Base-by-base conservation (phyloP, 257 asterid genomes). In the Scutellaria galericulata region DNA sequence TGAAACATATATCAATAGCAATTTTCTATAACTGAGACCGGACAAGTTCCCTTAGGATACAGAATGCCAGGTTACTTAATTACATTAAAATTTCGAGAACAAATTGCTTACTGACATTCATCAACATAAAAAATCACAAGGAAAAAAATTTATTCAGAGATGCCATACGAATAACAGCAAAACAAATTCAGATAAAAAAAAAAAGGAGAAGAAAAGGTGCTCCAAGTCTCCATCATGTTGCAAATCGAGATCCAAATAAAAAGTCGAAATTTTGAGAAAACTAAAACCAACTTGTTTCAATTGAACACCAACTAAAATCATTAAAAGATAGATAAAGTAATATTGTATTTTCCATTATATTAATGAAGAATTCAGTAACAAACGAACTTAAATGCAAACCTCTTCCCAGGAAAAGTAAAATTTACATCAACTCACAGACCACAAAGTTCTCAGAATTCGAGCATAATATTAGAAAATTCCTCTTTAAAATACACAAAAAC, bases 201-300 rank as follows among this genome's bases (percentile, higher is more conserved):
- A 41, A 41, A 59, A 69, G 63, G 35, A 27, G 9, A 15, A 15
- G 22, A 31, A 59, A 64, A 54, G 42, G 65, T 65, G 69, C 63
- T 50, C 52, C 52, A 27, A 37, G 70, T 22, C 65, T 70, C 76
- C 82, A 76, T 62, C 78, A 73, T 53, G 67, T 44, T 44, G 55
- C 67, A 72, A 74, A 79, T 82, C 86, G 67, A 77, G 75, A 79
- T 77, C 79, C 70, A 51, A 70, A 7, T 50, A 54, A 76, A 65
- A 66, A 50, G 22, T 14, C 10, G 42, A 66, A n/a, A 39, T 64
- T 68, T 78, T 51, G 63, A 50, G 44, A 64, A 62, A 47, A 64
- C 18, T 13, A 15, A 68, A 63, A 35, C n/a, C 45, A 48, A 7
- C 64, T 13, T 70, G 12, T 45, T 72, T 48, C 52, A 58, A 18